Conservation (phyloP, 371 early-diverging fungal genomes). For the Mucor irregularis region DNA sequence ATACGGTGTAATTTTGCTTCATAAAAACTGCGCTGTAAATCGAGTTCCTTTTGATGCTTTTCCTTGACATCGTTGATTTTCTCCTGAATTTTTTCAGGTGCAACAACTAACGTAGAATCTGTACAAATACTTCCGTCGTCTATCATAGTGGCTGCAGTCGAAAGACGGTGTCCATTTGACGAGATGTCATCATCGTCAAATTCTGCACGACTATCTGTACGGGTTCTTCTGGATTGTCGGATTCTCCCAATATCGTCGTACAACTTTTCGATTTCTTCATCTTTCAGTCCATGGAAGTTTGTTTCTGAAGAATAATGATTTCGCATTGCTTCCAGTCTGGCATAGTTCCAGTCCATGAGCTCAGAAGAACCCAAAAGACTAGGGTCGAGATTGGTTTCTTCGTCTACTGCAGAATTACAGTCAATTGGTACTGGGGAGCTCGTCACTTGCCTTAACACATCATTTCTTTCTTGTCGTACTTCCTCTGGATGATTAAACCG, state of each 20-base stretch:
- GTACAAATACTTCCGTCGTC: conserved; percentile 52
- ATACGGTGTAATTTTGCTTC: conserved; percentile 58
- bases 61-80: conserved; percentile 54
- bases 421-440: conserved; percentile 1
- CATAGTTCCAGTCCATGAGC: conserved; percentile 80
- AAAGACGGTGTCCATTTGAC: conserved; percentile 14
- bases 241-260: conserved; percentile 60
- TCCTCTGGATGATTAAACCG: conserved; percentile 89
- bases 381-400: conserved; percentile 32
- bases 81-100: conserved; percentile 41
- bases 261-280: conserved; percentile 61
- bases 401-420: neutral
- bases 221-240: conserved; percentile 49
- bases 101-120: conserved; percentile 31
- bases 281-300: conserved; percentile 50
- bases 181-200: conserved; percentile 49
- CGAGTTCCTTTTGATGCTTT: conserved; percentile 56
- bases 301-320: conserved; percentile 49
- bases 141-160: conserved; percentile 31
- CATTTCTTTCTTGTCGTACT: conserved; percentile 72
- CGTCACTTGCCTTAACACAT: conserved; percentile 30
- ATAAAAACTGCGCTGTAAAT: conserved; percentile 55
- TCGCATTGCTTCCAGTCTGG: conserved; percentile 66
- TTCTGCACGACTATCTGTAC: conserved; percentile 53
- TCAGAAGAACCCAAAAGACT: conserved; percentile 30